phyloP scores from a whole-genome alignment of 2,329 filamentous ascomycete species.

The Fusarium clavum region DNA sequence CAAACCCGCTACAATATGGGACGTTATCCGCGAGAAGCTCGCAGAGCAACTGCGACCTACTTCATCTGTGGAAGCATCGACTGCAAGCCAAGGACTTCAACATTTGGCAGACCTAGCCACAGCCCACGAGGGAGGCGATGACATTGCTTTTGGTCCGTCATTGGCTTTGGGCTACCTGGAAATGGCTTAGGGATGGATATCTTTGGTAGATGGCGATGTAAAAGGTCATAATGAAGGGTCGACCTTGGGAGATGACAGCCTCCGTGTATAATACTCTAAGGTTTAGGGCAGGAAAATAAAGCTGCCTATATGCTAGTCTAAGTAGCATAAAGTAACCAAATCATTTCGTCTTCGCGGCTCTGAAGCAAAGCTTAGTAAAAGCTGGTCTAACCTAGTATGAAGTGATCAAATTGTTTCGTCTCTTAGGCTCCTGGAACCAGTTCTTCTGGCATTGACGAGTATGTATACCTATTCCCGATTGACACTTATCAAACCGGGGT shows the following conservation, averaged over 20 bases:
- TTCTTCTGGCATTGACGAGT: conserved; percentile 11
- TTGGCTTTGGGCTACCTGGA: conserved; percentile 54
- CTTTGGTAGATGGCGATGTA: neutral
- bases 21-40: conserved; percentile 63
- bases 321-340: neutral
- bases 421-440: neutral
- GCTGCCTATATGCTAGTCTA: neutral
- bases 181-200: conserved; percentile 36
- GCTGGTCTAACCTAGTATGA: neutral
- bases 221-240: neutral
- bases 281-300: neutral
- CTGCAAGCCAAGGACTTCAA: conserved; percentile 67
- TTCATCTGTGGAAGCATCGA: conserved; percentile 52
- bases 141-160: conserved; percentile 50
- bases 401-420: neutral
- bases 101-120: conserved; percentile 69
- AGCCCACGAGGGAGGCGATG: conserved; percentile 53
- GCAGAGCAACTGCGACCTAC: conserved; percentile 51
- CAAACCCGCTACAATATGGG: conserved; percentile 66
- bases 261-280: neutral
- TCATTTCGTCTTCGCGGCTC: neutral
- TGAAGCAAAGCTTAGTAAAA: neutral
- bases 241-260: neutral
- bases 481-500: conserved; percentile 12
- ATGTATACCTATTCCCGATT: conserved; percentile 14